These are phyloP conservation scores for Petunia secreta DNA, from an alignment of 257 asterid genomes.

Conservation along the genomic window DNA sequence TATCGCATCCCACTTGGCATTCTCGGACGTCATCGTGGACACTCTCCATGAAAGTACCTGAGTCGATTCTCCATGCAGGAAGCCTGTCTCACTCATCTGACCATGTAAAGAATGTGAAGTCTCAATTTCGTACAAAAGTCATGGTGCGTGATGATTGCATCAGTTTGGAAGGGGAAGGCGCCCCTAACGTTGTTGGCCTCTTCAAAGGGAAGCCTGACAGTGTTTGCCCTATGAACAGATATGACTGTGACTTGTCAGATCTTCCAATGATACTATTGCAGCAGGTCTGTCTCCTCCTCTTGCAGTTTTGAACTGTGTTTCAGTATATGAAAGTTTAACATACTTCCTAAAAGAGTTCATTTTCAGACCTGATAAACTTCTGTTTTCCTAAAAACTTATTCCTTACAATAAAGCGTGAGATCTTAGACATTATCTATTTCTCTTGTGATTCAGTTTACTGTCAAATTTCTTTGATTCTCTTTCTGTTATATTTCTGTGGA, in stretches of 20 bases:
- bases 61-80: slow-evolving; percentile 71
- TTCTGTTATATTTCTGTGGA: background rate
- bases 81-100: slow-evolving; percentile 51
- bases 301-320: background rate
- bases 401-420: background rate
- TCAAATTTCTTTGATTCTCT: background rate
- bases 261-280: slow-evolving; percentile 87
- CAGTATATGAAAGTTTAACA: background rate
- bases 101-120: slow-evolving; percentile 51
- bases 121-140: slow-evolving; percentile 81
- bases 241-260: slow-evolving; percentile 83
- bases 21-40: slow-evolving; percentile 96
- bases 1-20: slow-evolving; percentile 92
- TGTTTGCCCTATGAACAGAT: slow-evolving; percentile 57
- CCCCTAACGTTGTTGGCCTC: slow-evolving; percentile 83
- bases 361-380: slow-evolving; percentile 9
- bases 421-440: slow-evolving; percentile 4
- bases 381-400: background rate
- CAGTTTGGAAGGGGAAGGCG: slow-evolving; percentile 94
- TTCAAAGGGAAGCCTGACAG: slow-evolving; percentile 76
- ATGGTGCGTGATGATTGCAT: slow-evolving; percentile 83
- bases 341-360: slow-evolving; percentile 9
- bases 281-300: slow-evolving; percentile 59
- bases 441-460: slow-evolving; percentile 16
- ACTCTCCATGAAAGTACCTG: slow-evolving; percentile 76